Conservation (phyloP, 2,329 filamentous ascomycete species). For the Xylariaceae sp. region DNA sequence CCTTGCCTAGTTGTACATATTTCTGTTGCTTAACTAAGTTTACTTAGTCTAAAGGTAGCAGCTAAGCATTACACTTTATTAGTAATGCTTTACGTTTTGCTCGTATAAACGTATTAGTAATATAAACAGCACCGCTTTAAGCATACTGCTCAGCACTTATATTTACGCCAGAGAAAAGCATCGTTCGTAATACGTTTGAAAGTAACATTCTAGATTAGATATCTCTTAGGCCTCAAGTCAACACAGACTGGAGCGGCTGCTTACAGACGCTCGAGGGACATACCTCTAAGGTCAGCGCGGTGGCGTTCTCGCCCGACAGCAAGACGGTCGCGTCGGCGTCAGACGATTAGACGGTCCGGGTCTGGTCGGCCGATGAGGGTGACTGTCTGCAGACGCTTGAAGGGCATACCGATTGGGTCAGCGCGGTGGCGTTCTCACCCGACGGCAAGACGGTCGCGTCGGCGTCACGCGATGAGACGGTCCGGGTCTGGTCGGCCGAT, state of each 20-base stretch:
- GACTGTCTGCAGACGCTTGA: no score
- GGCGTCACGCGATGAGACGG: no score
- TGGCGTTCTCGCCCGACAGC: neutral
- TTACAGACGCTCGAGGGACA: neutral
- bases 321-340: neutral
- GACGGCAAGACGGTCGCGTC: no score
- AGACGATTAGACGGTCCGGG: no score
- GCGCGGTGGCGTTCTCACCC: no score
- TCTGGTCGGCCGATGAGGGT: no score
- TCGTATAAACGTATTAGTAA: conserved; percentile 33
- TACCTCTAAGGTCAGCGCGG: neutral
- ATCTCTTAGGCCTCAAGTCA: neutral
- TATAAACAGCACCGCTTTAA: conserved; percentile 42
- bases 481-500: no score
- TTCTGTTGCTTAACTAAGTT: neutral
- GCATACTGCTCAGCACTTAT: conserved; percentile 42
- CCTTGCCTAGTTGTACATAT: neutral
- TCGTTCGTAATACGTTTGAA: conserved; percentile 26
- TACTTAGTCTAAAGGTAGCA: conserved; percentile 3
- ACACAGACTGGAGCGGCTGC: neutral
- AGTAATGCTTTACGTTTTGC: conserved; percentile 38
- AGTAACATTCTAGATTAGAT: neutral
- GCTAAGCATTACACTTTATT: conserved; percentile 28
- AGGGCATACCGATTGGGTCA: no score
- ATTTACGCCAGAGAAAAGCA: conserved; percentile 42